Base-by-base conservation (phyloP, 805 yeast species). In the Cyberlindnera mississippiensis region DNA sequence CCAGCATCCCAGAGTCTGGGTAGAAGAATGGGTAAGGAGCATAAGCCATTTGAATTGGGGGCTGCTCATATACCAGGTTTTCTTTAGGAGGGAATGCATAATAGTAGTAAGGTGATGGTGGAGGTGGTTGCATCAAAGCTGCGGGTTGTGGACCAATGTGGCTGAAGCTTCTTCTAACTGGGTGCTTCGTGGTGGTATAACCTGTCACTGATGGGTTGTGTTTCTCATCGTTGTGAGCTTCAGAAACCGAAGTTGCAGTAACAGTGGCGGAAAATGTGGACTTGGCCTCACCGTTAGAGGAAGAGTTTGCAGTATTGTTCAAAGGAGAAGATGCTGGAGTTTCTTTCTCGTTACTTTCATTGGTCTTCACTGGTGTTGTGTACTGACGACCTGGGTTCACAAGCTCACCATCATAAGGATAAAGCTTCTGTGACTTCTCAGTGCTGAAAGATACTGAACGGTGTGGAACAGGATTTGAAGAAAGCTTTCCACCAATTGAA, bases 41-140 rank as follows among this genome's bases (percentile, higher is more conserved):
- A 29, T 55, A 54, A 17, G 56, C 39, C 38, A 52, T 27, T 26
- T 40, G 48, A 37, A 46, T 55, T 30, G 49, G 39, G 8, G 45
- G 46, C 27, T 51, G 55, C 18, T 60, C 67, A 38, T 54, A 58
- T 3, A 60, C 55, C 34, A 41, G 29, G 34, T 12, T 18, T 6
- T 40, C 45, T 31, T 60, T 60, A 36, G 60, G 62, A 22, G 63
- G 63, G 35, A 56, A 53, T 26, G 62, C 52, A 36, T 59, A 59
- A 43, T 59, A 64, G 41, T 50, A 60, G 33, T 54, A 60, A 19
- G 61, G 57, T 13, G 58, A 58, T 33, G 55, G 59, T 40, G 43
- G 41, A 27, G 45, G 46, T 14, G 44, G 32, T 13, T 34, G 37
- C 19, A 24, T 14, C 16, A 33, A 4, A 10, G 45, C 30, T 15